phyloP scores from a whole-genome alignment of 2,329 filamentous ascomycete species.

The Stemphylium vesicarium region DNA sequence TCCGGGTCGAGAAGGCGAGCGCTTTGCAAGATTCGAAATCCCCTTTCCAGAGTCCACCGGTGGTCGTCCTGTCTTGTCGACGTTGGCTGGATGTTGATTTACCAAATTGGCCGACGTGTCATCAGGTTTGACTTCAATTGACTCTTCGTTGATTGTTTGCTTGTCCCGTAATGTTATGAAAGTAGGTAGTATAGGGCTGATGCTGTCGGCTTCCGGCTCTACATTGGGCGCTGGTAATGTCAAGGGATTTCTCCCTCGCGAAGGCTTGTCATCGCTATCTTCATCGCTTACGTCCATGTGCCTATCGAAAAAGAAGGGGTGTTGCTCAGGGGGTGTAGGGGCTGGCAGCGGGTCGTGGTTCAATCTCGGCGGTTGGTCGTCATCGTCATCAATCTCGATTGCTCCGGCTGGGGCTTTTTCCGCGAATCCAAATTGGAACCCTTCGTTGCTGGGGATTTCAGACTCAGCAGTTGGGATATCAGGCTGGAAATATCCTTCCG shows the following conservation, averaged over 20 bases:
- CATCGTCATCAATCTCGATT: conserved; percentile 8
- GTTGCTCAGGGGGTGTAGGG: neutral
- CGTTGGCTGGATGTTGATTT: too few relatives aligned
- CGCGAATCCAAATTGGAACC: neutral
- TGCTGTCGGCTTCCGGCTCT: conserved; percentile 15
- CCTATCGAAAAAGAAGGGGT: conserved; percentile 13
- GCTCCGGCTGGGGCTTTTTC: neutral
- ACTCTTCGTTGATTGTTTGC: conserved; percentile 22
- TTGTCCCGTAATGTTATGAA: neutral
- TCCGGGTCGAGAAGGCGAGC: neutral
- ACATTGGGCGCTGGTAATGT: conserved; percentile 9
- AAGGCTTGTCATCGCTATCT: conserved; percentile 15
- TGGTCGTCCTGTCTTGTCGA: neutral
- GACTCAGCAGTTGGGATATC: neutral
- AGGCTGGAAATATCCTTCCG: neutral
- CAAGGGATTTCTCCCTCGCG: conserved; percentile 5
- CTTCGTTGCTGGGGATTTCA: neutral
- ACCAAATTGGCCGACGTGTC: conserved; percentile 2
- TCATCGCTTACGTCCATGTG: conserved; percentile 19
- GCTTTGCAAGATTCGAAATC: too few relatives aligned
- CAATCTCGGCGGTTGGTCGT: conserved; percentile 32
- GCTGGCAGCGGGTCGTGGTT: conserved; percentile 27
- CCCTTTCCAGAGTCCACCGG: neutral
- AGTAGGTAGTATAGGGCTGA: conserved; percentile 35
- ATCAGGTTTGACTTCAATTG: conserved; percentile 17